Base-by-base conservation (phyloP, 2,329 filamentous ascomycete species). In the Aureobasidium sp. region DNA sequence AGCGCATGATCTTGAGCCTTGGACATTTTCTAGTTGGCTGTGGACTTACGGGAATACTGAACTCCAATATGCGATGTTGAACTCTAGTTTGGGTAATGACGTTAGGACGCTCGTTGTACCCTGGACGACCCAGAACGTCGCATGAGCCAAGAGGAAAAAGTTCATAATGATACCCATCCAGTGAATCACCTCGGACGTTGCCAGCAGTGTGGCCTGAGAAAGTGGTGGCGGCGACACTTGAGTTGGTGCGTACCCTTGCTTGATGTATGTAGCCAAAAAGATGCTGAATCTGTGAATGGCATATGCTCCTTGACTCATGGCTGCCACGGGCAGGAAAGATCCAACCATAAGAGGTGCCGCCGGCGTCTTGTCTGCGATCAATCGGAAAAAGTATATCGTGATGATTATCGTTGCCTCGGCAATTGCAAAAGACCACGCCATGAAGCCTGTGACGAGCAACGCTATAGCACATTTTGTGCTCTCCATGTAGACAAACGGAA, bases 121-220 rank as follows among this genome's bases (percentile, higher is more conserved):
- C 48, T 70, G 65, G 11, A 69, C 59, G 3, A 68, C 45, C 62
- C 68, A 69, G 63, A 70, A 70, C 5, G 68, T 66, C 0, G 68
- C 64, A 39, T 67, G 44, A 9, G 66, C 67, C 17, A 70, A 57
- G 27, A 68, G 59, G 52, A 64, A 64, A 1, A 70, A 58, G 6
- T 61, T 39, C 20, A 65, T 41, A 14, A 69, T 47, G 41, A 69
- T 64, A 29, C 68, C 68, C 2, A 67, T 44, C 68, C 68, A 70
- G 25, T 68, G 62, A 20, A 70, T 65, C 14, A 51, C 62, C 42
- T 68, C 67, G 15, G 63, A 64, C 9, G 65, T 62, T 22, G 65
- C 65, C 14, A 61, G 55, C 4, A 65, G 36, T 29, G 63, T 64
- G 8, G 56, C 29, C 3, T n/a, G 27, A 25, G 63, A 56, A 17